These are phyloP conservation scores for Aspergillus thermomutatus DNA, from an alignment of 2,329 filamentous ascomycete species.

Conservation along the genomic window DNA sequence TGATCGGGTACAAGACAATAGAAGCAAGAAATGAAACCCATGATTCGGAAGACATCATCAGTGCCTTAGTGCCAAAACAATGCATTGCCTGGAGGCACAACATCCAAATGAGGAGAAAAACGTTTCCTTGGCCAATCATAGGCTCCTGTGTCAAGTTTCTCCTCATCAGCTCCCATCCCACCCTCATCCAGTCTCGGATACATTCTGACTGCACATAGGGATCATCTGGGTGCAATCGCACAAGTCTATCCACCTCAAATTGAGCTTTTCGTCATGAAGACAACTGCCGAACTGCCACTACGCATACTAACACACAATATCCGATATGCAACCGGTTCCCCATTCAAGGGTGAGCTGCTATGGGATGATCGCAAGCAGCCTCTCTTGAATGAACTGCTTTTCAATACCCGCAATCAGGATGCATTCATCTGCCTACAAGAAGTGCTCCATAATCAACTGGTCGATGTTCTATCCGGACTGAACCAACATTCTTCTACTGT, in stretches of 20 bases:
- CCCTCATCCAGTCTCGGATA: neutral
- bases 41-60: neutral
- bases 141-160: constrained; percentile 2
- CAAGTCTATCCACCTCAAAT: neutral
- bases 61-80: neutral
- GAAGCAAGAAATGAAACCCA: neutral
- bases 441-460: constrained; percentile 51
- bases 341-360: constrained; percentile 49
- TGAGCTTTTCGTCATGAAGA: constrained; percentile 21
- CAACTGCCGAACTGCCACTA: constrained; percentile 32
- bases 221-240: neutral
- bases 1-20: neutral
- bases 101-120: neutral
- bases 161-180: constrained; percentile 5
- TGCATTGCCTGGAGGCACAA: neutral
- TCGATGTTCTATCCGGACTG: constrained; percentile 49
- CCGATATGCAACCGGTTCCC: constrained; percentile 51
- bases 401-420: constrained; percentile 45
- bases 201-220: neutral
- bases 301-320: constrained; percentile 57
- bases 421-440: constrained; percentile 57
- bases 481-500: constrained; percentile 27
- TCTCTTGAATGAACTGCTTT: constrained; percentile 48
- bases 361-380: constrained; percentile 48
- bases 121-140: constrained; percentile 1